phyloP scores from a whole-genome alignment of 768 basidiomycete species.

The Lyophyllum decastes region DNA sequence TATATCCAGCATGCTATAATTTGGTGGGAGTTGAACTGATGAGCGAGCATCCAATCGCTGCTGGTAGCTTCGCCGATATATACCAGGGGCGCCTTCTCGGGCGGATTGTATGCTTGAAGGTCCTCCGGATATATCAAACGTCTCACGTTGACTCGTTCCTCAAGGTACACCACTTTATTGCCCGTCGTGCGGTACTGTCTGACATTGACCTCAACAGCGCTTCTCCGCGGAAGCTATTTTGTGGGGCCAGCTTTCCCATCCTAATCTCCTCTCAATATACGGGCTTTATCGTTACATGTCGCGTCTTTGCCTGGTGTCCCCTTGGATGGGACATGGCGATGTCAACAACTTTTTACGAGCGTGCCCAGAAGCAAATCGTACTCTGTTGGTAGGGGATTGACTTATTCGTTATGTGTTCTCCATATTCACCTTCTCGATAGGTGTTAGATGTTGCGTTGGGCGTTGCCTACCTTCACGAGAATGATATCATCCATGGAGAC shows the following conservation, averaged over 20 bases:
- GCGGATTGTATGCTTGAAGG: slow-evolving; percentile 13
- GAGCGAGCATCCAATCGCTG: slow-evolving; percentile 1
- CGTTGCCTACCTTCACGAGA: slow-evolving; percentile 32
- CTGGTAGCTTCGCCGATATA: slow-evolving; percentile 12
- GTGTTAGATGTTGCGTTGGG: slow-evolving; percentile 32
- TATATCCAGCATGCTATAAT: slow-evolving; percentile 15
- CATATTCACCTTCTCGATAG: slow-evolving; percentile 12
- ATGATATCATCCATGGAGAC: slow-evolving; percentile 44
- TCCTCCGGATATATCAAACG: slow-evolving; percentile 15
- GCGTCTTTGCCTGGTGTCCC: slow-evolving; percentile 32
- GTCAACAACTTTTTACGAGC: slow-evolving; percentile 21
- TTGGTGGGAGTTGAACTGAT: slow-evolving; percentile 1
- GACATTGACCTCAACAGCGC: not conserved
- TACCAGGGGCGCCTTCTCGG: slow-evolving; percentile 7
- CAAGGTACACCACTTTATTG: not conserved
- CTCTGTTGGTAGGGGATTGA: not conserved
- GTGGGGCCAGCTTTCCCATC: too few species aligned
- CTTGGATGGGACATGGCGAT: slow-evolving; percentile 39
- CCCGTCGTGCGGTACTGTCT: not conserved
- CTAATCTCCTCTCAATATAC: too few species aligned
- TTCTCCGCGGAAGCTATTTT: too few species aligned
- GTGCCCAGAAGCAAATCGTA: slow-evolving; percentile 8
- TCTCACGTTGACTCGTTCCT: slow-evolving; percentile 6
- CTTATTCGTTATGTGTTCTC: too few species aligned
- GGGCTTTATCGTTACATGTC: slow-evolving; percentile 25